These are phyloP conservation scores for Aspergillus pseudoglaucus DNA, from an alignment of 2,329 filamentous ascomycete genomes.

Conservation along the genomic window DNA sequence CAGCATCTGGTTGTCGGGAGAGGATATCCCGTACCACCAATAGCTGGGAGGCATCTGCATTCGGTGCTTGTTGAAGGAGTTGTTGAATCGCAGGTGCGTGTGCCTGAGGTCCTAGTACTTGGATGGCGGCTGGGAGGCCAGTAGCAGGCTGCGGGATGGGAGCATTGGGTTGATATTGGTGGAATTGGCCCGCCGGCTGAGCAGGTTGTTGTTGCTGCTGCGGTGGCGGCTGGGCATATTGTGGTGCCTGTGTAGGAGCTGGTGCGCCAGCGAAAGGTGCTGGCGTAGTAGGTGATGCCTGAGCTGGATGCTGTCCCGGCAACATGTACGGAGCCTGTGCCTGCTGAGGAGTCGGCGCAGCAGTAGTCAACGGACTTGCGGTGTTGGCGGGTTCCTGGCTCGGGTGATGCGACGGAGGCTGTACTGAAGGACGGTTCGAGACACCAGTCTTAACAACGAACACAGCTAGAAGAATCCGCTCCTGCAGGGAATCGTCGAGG, in stretches of 20 bases:
- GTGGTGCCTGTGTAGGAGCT: constrained; percentile 7
- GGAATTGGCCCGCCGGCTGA: constrained; percentile 18
- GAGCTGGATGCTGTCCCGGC: constrained; percentile 13
- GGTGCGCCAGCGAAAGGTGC: constrained; percentile 11
- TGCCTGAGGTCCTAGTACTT: constrained; percentile 59
- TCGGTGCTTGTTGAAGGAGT: constrained; percentile 60
- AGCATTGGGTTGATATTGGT: constrained; percentile 1
- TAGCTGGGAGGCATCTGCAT: constrained; percentile 67
- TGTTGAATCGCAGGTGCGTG: constrained; percentile 62
- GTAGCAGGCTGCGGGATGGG: constrained; percentile 13
- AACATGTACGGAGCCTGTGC: constrained; percentile 13
- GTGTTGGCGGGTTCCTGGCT: constrained; percentile 28
- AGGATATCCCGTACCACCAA: constrained; percentile 64
- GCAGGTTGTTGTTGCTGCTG: constrained; percentile 10
- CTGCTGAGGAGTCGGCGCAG: constrained; percentile 23
- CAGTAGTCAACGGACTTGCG: constrained; percentile 27
- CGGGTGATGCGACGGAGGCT: constrained; percentile 34
- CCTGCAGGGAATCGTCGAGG: constrained; percentile 63
- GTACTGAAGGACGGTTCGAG: constrained; percentile 34
- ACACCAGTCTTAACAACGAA: constrained; percentile 69
- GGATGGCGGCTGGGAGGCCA: constrained; percentile 53
- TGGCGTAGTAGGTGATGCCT: constrained; percentile 11
- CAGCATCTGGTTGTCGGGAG: constrained; percentile 57
- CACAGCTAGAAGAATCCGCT: constrained; percentile 74
- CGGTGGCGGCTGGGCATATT: constrained; percentile 10